These are phyloP conservation scores for Leccinum fibrillosum DNA, from an alignment of 768 basidiomycete genomes.

Conservation along the genomic window DNA sequence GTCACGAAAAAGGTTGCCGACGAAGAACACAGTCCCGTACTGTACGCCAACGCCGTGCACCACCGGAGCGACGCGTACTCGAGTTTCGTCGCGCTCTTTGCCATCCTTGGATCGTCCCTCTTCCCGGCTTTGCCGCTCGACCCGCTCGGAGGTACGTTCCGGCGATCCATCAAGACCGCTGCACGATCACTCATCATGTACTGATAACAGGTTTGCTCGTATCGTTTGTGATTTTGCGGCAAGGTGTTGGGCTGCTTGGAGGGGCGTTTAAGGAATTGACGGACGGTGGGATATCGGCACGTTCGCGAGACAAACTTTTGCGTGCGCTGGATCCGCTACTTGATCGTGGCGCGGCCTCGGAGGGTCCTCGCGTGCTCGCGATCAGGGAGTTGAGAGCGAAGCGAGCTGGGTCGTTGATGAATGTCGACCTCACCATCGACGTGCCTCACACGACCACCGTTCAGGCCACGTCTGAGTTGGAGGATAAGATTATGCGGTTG, in stretches of 20 bases:
- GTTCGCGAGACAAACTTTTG: conserved; percentile 51
- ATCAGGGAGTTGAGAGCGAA: conserved; percentile 64
- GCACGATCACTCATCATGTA: conserved; percentile 6
- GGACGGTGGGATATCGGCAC: conserved; percentile 71
- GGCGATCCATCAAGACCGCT: background rate
- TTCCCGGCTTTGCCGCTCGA: conserved; percentile 88
- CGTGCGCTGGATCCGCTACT: conserved; percentile 56
- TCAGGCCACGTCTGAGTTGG: conserved; percentile 53
- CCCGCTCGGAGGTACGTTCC: conserved; percentile 78
- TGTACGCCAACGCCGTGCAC: conserved; percentile 95
- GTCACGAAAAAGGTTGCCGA: conserved; percentile 87
- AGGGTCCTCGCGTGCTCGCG: conserved; percentile 35
- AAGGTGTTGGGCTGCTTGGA: conserved; percentile 64
- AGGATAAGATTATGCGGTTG: conserved; percentile 53
- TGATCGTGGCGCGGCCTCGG: conserved; percentile 23
- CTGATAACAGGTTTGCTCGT: conserved; percentile 65
- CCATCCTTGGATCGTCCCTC: conserved; percentile 87
- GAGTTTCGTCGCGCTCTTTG: conserved; percentile 84
- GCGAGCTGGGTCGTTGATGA: conserved; percentile 76
- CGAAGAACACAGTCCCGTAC: conserved; percentile 85
- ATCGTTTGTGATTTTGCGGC: conserved; percentile 83
- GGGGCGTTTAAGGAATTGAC: conserved; percentile 80
- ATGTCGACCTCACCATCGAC: conserved; percentile 76
- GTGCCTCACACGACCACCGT: conserved; percentile 63
- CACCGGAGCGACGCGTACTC: conserved; percentile 98